Evolutionary conservation across 2,329 filamentous ascomycete genomes (phyloP).

Genomic region (Talaromyces pinophilus): DNA sequence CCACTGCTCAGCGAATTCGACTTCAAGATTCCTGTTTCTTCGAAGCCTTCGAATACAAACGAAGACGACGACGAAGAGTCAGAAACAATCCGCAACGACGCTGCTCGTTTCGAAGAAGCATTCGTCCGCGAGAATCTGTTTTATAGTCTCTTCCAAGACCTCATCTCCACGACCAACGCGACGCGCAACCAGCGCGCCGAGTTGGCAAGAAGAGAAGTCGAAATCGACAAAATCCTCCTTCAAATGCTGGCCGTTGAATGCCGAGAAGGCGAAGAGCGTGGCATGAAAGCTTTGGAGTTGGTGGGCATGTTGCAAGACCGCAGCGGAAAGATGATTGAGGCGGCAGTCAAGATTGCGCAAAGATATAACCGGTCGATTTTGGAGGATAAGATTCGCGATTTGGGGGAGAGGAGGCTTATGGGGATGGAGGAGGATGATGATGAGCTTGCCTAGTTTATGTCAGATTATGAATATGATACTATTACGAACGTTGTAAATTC

Average conservation of each 20-base stretch:
- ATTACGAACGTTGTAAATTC: background rate
- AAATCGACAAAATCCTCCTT: slow-evolving; percentile 85
- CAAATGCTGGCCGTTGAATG: slow-evolving; percentile 90
- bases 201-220: slow-evolving; percentile 72
- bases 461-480: background rate
- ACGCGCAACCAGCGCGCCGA: slow-evolving; percentile 65
- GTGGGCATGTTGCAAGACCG: slow-evolving; percentile 82
- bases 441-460: slow-evolving; percentile 37
- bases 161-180: slow-evolving; percentile 67
- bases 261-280: slow-evolving; percentile 85
- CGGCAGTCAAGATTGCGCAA: slow-evolving; percentile 84
- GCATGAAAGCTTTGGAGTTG: slow-evolving; percentile 92
- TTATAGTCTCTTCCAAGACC: slow-evolving; percentile 72
- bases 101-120: slow-evolving; percentile 68
- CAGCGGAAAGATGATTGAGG: slow-evolving; percentile 85
- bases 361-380: slow-evolving; percentile 78
- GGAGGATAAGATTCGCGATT: slow-evolving; percentile 84
- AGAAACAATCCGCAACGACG: slow-evolving; percentile 39
- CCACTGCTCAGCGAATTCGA: slow-evolving; percentile 91
- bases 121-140: slow-evolving; percentile 75
- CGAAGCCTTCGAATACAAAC: slow-evolving; percentile 45
- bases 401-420: slow-evolving; percentile 70
- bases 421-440: slow-evolving; percentile 61
- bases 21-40: slow-evolving; percentile 78
- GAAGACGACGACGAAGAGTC: slow-evolving; percentile 44